A percentile compares a stretch with the other conserved stretches of the same genome.
phyloP scores from a whole-genome alignment of 306 rosid genomes.

The Medicago lupulina region DNA sequence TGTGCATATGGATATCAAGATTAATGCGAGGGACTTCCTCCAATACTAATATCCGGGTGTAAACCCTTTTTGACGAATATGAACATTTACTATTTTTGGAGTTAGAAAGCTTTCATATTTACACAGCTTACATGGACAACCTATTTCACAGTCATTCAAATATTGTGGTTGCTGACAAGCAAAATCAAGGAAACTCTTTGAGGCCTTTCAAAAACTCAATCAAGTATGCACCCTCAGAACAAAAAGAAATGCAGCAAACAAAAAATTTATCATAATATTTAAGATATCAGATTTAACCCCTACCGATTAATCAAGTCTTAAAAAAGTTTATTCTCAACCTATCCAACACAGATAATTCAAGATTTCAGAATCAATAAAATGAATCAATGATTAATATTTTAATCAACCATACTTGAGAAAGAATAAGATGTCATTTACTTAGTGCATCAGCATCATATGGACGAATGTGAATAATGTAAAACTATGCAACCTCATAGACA shows the following conservation, averaged over 20 bases:
- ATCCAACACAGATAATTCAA: neutral
- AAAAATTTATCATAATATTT: too few relatives aligned
- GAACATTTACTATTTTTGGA: constrained; percentile 2
- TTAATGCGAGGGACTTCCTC: neutral
- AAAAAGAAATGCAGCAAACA: too few relatives aligned
- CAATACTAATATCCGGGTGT: constrained; percentile 22
- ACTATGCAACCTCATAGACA: neutral
- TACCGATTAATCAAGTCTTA: neutral
- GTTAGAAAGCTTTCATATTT: constrained; percentile 11
- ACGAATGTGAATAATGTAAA: neutral
- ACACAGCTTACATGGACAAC: constrained; percentile 24
- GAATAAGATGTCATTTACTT: neutral
- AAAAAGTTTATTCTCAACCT: neutral
- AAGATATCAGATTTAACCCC: too few relatives aligned
- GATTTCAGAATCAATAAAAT: neutral
- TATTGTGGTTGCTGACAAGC: constrained; percentile 19
- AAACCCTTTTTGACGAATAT: constrained; percentile 22
- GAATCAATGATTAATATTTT: neutral
- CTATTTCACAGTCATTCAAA: constrained; percentile 16
- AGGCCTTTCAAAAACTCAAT: constrained; percentile 12
- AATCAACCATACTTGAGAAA: neutral
- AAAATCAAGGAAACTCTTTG: constrained; percentile 27
- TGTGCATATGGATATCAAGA: neutral
- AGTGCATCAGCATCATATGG: neutral
- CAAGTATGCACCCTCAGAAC: too few relatives aligned